Conservation (phyloP, 306 rosid genomes). For the Psophocarpus tetragonolobus region DNA sequence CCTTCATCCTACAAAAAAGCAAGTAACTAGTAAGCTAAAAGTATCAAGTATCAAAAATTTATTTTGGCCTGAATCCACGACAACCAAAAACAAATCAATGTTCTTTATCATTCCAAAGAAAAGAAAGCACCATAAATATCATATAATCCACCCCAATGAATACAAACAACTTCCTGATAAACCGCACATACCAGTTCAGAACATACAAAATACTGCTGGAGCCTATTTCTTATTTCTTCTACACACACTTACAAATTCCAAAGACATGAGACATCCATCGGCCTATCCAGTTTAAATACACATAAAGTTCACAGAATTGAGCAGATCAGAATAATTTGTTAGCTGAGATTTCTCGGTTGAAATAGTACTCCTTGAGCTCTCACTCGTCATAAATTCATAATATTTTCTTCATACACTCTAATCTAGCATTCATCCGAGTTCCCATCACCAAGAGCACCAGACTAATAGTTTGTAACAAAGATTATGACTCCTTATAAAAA, state of each 20-base stretch:
- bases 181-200: not conserved
- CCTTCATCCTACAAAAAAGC: constrained; percentile 55
- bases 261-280: not conserved
- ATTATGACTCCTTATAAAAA: not conserved
- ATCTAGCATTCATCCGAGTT: not conserved
- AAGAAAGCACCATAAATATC: not conserved
- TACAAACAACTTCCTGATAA: not conserved
- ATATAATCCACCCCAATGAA: not conserved
- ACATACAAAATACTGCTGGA: not conserved
- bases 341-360: not conserved
- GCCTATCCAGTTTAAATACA: not conserved
- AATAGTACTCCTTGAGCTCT: not conserved
- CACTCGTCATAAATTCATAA: not conserved
- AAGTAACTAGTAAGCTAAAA: constrained; percentile 5
- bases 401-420: not conserved
- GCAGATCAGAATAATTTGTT: not conserved
- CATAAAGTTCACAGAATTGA: not conserved
- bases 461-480: not conserved
- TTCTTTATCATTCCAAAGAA: not conserved
- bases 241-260: not conserved
- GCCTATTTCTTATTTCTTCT: not conserved
- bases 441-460: not conserved
- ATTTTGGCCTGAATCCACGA: not conserved
- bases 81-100: not conserved
- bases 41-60: not conserved